These are phyloP conservation scores for Cyclocybe cylindracea DNA, from an alignment of 768 basidiomycete genomes.

Conservation along the genomic window DNA sequence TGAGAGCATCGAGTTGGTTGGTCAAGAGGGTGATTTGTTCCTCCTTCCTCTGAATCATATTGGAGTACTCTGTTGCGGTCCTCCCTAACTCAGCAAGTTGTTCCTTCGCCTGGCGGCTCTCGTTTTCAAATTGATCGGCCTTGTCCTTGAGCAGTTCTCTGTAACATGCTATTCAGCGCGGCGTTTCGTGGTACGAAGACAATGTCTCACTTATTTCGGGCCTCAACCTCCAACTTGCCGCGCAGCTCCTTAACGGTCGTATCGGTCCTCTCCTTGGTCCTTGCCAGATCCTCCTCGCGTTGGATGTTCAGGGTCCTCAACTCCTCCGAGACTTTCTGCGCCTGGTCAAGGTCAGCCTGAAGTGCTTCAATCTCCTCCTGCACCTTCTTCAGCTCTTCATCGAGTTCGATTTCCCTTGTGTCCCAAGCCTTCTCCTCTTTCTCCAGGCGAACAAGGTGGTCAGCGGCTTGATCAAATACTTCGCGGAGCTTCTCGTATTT, in stretches of 20 bases:
- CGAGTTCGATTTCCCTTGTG: conserved; percentile 62
- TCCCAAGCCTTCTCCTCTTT: conserved; percentile 70
- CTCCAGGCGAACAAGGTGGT: conserved; percentile 84
- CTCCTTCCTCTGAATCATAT: conserved; percentile 77
- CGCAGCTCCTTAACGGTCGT: conserved; percentile 65
- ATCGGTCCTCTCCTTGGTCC: conserved; percentile 78
- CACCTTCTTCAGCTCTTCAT: conserved; percentile 55
- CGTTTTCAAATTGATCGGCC: conserved; percentile 62
- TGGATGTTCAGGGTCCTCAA: conserved; percentile 66
- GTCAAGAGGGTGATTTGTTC: conserved; percentile 59
- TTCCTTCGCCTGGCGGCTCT: conserved; percentile 69
- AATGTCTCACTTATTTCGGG: conserved; percentile 56
- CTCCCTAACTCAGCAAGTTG: conserved; percentile 80
- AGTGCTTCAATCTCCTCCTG: conserved; percentile 62
- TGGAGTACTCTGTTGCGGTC: conserved; percentile 73
- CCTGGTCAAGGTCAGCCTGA: conserved; percentile 57
- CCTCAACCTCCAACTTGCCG: conserved; percentile 65
- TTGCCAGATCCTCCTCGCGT: conserved; percentile 77
- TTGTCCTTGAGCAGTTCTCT: conserved; percentile 69
- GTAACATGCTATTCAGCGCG: conserved; percentile 6
- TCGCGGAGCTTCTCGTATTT: conserved; percentile 69
- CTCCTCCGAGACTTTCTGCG: conserved; percentile 69
- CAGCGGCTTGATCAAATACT: conserved; percentile 83
- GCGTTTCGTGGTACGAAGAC: not conserved
- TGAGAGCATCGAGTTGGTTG: conserved; percentile 53